Conservation (phyloP, 768 basidiomycete genomes). For the Boletus reticuloceps region DNA sequence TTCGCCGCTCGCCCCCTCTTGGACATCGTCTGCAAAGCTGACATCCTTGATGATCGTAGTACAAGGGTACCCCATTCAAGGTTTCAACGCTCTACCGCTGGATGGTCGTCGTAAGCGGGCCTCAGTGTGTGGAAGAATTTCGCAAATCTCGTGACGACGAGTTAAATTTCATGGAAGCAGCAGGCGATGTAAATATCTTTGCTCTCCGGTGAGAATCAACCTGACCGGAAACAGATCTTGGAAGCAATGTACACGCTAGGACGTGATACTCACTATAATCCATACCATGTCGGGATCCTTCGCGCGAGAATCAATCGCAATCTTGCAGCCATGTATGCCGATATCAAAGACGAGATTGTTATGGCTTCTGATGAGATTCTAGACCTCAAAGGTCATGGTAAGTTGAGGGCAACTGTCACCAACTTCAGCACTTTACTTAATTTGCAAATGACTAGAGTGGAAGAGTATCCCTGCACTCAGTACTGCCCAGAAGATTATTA, state of each 20-base stretch:
- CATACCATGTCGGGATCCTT: slow-evolving; percentile 32
- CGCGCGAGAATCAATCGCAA: slow-evolving; percentile 37
- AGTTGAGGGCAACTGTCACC: not conserved
- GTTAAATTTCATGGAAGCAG: slow-evolving; percentile 34
- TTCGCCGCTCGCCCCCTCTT: not conserved
- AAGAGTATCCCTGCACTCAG: slow-evolving; percentile 3
- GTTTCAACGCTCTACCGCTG: slow-evolving; percentile 32
- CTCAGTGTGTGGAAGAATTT: slow-evolving; percentile 38
- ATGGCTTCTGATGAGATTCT: slow-evolving; percentile 40
- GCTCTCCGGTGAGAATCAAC: not conserved
- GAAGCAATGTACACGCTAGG: slow-evolving; percentile 39
- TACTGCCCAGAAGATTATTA: not conserved
- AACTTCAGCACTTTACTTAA: not conserved
- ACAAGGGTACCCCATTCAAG: slow-evolving; percentile 31
- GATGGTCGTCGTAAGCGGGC: slow-evolving; percentile 37
- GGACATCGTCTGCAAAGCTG: not conserved
- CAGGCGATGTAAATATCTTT: not conserved
- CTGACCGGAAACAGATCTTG: slow-evolving; percentile 28
- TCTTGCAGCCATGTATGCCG: slow-evolving; percentile 36
- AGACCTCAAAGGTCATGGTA: slow-evolving; percentile 16
- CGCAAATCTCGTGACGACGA: slow-evolving; percentile 38
- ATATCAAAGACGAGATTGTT: slow-evolving; percentile 44
- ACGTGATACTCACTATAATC: slow-evolving; percentile 23
- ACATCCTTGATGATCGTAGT: slow-evolving; percentile 11
- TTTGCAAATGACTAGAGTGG: slow-evolving; percentile 6